Percentiles rank a stretch among this genome's conserved stretches.
Conservation (phyloP, 495 filamentous ascomycete species). For the Neurospora sp. region DNA sequence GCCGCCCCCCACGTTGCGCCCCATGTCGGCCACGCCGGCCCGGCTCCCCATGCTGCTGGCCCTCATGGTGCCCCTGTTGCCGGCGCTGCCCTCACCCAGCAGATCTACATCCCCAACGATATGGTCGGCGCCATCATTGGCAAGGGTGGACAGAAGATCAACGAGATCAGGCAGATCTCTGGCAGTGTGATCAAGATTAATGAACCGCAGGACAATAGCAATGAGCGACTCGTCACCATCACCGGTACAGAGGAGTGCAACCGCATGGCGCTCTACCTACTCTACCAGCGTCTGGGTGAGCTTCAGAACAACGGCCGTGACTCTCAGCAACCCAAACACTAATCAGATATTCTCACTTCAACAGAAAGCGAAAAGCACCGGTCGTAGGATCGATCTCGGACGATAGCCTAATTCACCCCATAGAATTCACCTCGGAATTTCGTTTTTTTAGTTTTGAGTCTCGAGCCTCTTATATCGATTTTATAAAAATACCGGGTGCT, state of each 20-base stretch:
- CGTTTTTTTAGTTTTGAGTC: not conserved
- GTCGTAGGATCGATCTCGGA: conserved; percentile 30
- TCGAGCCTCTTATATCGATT: not conserved
- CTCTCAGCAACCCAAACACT: conserved; percentile 5
- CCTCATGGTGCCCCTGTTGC: conserved; percentile 64
- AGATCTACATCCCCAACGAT: conserved; percentile 98
- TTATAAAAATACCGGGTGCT: not conserved
- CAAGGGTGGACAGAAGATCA: conserved; percentile 98
- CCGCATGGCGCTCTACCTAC: conserved; percentile 98
- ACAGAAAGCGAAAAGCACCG: conserved; percentile 80
- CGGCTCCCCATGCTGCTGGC: conserved; percentile 37
- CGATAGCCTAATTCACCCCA: not conserved
- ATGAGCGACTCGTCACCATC: conserved; percentile 93
- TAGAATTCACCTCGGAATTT: not conserved
- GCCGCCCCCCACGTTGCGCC: conserved; percentile 59
- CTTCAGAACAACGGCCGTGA: conserved; percentile 18
- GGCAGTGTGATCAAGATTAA: conserved; percentile 99
- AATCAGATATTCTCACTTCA: conserved; percentile 8
- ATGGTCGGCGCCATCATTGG: conserved; percentile 99
- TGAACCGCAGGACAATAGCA: conserved; percentile 97
- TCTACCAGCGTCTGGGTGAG: conserved; percentile 93
- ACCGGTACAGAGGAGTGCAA: conserved; percentile 97
- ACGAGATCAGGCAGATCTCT: conserved; percentile 92
- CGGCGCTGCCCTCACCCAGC: conserved; percentile 72
- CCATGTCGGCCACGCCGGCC: conserved; percentile 44